Percentiles rank a stretch among this genome's conserved stretches.
Conservation (phyloP, 2,329 filamentous ascomycete species). For the Fusarium sp. region DNA sequence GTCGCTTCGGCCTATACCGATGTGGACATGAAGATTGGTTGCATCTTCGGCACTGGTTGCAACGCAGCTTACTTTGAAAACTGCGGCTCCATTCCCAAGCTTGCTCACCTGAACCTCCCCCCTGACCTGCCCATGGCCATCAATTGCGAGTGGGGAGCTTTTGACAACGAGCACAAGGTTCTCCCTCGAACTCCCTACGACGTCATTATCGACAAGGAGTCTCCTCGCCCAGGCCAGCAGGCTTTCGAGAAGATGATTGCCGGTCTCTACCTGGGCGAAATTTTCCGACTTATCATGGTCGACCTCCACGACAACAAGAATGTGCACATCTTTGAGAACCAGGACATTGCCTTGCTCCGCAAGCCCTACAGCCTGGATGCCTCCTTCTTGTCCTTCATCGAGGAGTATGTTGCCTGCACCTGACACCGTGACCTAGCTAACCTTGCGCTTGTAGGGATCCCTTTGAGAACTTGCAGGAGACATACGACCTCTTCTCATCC, state of each 20-base stretch:
- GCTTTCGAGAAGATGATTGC: conserved; percentile 99
- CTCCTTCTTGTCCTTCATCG: conserved; percentile 92
- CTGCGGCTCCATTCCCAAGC: conserved; percentile 90
- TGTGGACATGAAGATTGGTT: conserved; percentile 90
- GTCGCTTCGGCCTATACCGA: conserved; percentile 99
- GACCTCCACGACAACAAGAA: conserved; percentile 86
- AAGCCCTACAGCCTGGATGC: conserved; percentile 92
- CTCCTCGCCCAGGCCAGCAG: conserved; percentile 92
- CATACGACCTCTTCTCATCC: conserved; percentile 81
- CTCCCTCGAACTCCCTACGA: conserved; percentile 90
- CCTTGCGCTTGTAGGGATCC: conserved; percentile 73
- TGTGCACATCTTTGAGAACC: conserved; percentile 81
- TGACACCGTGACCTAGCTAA: conserved; percentile 11
- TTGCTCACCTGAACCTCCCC: conserved; percentile 90
- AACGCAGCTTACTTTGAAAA: conserved; percentile 99
- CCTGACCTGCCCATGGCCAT: conserved; percentile 90
- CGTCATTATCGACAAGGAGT: conserved; percentile 87
- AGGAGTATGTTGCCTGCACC: conserved; percentile 72
- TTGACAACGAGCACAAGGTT: conserved; percentile 92
- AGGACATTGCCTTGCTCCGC: conserved; percentile 83
- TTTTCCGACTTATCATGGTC: conserved; percentile 88
- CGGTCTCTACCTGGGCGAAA: conserved; percentile 92
- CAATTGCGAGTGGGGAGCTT: conserved; percentile 98
- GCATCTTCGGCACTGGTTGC: conserved; percentile 98
- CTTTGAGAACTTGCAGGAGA: conserved; percentile 94